Percentiles rank a stretch among this genome's conserved stretches.
Evolutionary conservation across 306 rosid genomes (phyloP).

Genomic region (Sophora flavescens): DNA sequence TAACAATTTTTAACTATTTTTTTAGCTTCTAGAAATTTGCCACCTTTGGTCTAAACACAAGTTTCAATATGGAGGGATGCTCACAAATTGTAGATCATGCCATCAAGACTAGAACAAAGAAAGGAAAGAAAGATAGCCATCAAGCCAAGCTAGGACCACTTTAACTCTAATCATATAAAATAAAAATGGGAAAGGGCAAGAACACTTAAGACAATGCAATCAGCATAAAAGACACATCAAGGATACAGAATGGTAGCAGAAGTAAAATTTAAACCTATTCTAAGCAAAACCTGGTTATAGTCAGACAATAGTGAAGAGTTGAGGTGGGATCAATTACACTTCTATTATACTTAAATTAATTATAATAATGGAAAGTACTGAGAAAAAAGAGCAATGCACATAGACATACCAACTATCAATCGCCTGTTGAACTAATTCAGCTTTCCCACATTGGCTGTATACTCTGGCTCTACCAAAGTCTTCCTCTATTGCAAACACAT

Average conservation of each 20-base stretch:
- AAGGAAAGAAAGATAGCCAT: slow-evolving; percentile 2
- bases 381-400: slow-evolving; percentile 27
- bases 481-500: slow-evolving; percentile 86
- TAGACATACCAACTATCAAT: slow-evolving; percentile 82
- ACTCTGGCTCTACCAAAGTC: slow-evolving; percentile 95
- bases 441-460: slow-evolving; percentile 69
- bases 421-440: slow-evolving; percentile 72
- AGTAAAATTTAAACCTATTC: slow-evolving; percentile 9
- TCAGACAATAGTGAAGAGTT: background rate
- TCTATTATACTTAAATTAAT: background rate
- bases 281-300: background rate
- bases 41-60: slow-evolving; percentile 3
- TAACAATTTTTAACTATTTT: background rate
- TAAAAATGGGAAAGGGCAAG: background rate
- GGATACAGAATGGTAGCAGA: background rate
- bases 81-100: slow-evolving; percentile 4
- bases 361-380: background rate
- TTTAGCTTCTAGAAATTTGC: slow-evolving; percentile 9
- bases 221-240: background rate
- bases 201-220: background rate
- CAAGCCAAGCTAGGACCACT: slow-evolving; percentile 1
- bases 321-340: background rate
- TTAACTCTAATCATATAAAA: background rate
- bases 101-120: slow-evolving; percentile 5
- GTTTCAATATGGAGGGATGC: slow-evolving; percentile 21